phyloP scores from a whole-genome alignment of 2,329 filamentous ascomycete species.

The Penicillium sclerotigenum region DNA sequence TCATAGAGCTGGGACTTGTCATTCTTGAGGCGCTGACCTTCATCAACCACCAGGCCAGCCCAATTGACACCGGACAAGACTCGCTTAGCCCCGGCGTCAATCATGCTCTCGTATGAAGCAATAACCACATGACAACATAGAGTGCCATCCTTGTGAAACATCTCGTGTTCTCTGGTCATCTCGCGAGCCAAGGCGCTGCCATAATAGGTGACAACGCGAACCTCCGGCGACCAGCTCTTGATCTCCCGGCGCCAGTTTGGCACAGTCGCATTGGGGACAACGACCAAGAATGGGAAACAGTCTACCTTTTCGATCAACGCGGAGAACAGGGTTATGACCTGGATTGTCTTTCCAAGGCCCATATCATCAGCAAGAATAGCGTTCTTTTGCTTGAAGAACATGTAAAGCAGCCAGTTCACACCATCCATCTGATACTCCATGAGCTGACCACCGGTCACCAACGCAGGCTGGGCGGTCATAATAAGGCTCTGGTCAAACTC shows the following conservation, averaged over 20 bases:
- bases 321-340: conserved; percentile 79
- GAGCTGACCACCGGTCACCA: conserved; percentile 71
- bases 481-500: conserved; percentile 66
- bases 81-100: conserved; percentile 64
- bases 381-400: conserved; percentile 78
- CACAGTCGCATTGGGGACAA: conserved; percentile 92
- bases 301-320: conserved; percentile 65
- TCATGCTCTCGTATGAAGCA: conserved; percentile 88
- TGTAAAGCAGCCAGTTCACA: conserved; percentile 90
- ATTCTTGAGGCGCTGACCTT: conserved; percentile 93
- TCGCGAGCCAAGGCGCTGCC: conserved; percentile 72
- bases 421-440: conserved; percentile 95
- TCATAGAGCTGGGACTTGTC: conserved; percentile 80
- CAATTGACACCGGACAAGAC: conserved; percentile 72
- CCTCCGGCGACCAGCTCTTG: conserved; percentile 82
- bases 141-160: conserved; percentile 65
- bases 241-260: conserved; percentile 98
- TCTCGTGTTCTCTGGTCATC: conserved; percentile 76
- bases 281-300: conserved; percentile 89
- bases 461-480: conserved; percentile 67
- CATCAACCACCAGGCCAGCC: conserved; percentile 87
- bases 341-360: conserved; percentile 96
- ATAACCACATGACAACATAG: conserved; percentile 89
- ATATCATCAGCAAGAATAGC: conserved; percentile 95
- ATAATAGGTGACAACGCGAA: conserved; percentile 91